A percentile compares a stretch with the other conserved stretches of the same genome.
These are phyloP conservation scores for Entamoeba nuttalli DNA, from an alignment of 208 protist genomes.

Conservation along the genomic window DNA sequence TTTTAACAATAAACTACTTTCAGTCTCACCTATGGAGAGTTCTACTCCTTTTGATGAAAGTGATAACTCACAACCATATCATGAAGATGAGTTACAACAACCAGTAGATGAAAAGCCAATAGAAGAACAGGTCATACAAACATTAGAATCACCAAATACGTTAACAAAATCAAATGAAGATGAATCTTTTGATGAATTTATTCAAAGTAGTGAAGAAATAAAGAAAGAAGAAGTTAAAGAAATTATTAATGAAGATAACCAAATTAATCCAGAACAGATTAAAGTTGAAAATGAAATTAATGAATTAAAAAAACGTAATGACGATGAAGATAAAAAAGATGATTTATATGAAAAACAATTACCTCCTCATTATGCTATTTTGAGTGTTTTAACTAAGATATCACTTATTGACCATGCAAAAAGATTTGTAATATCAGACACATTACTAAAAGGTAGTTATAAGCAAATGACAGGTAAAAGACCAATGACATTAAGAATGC, in stretches of 20 bases:
- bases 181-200: neutral
- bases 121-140: too few relatives aligned
- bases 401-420: neutral
- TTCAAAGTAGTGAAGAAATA: neutral
- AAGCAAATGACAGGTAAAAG: neutral
- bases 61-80: too few relatives aligned
- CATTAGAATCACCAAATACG: too few relatives aligned
- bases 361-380: neutral
- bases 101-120: too few relatives aligned
- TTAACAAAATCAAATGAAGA: too few relatives aligned
- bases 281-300: neutral
- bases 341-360: neutral
- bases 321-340: neutral
- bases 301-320: neutral
- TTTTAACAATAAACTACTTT: too few relatives aligned
- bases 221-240: neutral
- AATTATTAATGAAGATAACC: neutral
- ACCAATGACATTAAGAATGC: neutral
- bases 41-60: too few relatives aligned
- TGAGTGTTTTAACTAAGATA: neutral
- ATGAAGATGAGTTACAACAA: too few relatives aligned
- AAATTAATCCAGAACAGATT: neutral
- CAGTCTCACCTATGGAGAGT: too few relatives aligned
- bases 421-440: neutral
- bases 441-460: neutral